These are phyloP conservation scores for Cornus florida DNA, from an alignment of 148 eudicot species.

Conservation along the genomic window DNA sequence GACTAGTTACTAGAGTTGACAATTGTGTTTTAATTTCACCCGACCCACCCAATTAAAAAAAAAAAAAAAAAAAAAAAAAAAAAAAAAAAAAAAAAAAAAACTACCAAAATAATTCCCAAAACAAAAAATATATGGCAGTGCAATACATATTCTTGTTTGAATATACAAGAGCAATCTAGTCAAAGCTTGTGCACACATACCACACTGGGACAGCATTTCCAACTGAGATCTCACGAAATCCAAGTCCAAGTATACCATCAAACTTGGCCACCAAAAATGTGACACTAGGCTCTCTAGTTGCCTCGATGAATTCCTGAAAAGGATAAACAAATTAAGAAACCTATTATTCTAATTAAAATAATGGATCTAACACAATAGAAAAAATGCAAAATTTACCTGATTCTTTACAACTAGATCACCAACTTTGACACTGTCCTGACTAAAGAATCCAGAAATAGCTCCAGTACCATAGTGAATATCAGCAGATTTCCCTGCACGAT, in stretches of 20 bases:
- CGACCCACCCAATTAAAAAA: no score
- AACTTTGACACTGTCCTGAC: conserved; percentile 58
- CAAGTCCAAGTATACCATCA: conserved; percentile 96
- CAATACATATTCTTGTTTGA: not conserved
- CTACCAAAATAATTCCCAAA: no score
- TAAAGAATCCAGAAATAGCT: conserved; percentile 75
- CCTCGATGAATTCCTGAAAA: conserved; percentile 82
- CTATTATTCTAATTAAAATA: not conserved
- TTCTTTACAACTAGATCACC: conserved; percentile 66
- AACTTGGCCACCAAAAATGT: conserved; percentile 87
- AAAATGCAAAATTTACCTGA: conserved; percentile 40
- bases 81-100: no score
- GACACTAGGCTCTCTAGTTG: conserved; percentile 79
- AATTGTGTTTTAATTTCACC: no score
- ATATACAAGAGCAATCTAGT: not conserved
- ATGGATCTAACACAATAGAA: not conserved
- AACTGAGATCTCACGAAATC: conserved; percentile 82
- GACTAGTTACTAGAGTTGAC: not conserved
- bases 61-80: no score
- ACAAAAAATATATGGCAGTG: not conserved
- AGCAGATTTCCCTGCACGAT: conserved; percentile 57
- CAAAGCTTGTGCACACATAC: conserved; percentile 34
- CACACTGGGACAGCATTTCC: conserved; percentile 91
- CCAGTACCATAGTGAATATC: conserved; percentile 76
- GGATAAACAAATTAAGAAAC: not conserved